Evolutionary conservation across 345 rosid genomes (phyloP), one percentile per base, ranked within the genome.

Genomic region (Linum tenue): DNA sequence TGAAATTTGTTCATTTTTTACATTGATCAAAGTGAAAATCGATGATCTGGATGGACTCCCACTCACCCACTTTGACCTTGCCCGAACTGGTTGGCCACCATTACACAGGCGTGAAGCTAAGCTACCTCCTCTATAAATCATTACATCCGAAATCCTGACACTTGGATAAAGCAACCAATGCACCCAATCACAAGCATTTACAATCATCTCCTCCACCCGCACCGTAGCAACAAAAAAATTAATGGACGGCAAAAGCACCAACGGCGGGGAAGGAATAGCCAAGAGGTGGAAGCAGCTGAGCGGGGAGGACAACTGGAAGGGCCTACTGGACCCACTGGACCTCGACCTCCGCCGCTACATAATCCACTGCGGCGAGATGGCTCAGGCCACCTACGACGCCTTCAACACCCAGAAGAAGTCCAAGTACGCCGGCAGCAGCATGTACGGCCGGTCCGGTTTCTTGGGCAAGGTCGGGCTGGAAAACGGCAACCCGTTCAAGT

Each of bases 301-400:
- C 35, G 88, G 85, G 10, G 9, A 39, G 12, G 62, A 59, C 31
- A 66, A 79, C 14, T 79, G 84, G 82, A 35, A 78, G 56, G 73
- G 62, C 69, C 39, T 79, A 3, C 72, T 84, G 63, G 63, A 76
- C 55, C 85, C 88, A 44, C 78, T 84, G 14, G 79, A 81, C 55
- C 35, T 64, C 62, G 83, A 84, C 67, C 78, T 79, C 41, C 83
- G 85, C 62, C 69, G 69, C 12, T 81, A 70, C 55, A 64, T 84
- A 37, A 55, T 81, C 50, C 82, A 81, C 75, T 84, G 81, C 6
- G 79, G 82, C 3, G 81, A 84, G 62, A 72, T 72, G 66, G 80
- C 75, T 17, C 71, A 40, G 60, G 79, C 83, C 5, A 63, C 65
- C 6, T 66, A 73, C 3, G 67, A 74, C 55, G 69, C 79, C 55